Conservation (phyloP, 163 green algal genomes). For the Volvox carteri region DNA sequence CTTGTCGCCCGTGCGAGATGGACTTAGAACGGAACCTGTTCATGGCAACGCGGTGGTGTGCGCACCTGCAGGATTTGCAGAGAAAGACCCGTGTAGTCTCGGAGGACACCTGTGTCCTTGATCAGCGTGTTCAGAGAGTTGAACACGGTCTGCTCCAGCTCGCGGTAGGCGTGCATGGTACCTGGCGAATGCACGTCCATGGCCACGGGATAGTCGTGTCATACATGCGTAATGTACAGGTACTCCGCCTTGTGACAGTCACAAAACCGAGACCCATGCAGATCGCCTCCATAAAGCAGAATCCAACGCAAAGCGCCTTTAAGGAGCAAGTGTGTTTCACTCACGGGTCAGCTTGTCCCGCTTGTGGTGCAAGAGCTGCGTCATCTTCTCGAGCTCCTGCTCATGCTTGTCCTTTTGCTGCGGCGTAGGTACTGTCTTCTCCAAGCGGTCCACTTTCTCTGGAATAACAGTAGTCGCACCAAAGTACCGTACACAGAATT, state of each 20-base stretch:
- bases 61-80: conserved; percentile 55
- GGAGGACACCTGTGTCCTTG: conserved; percentile 73
- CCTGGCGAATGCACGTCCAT: conserved; percentile 1
- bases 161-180: conserved; percentile 51
- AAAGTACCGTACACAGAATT: too few species aligned
- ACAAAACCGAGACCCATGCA: not conserved
- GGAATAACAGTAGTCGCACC: too few species aligned
- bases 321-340: conserved; percentile 14
- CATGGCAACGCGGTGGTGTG: too few species aligned
- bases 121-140: conserved; percentile 74
- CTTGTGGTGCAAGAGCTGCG: conserved; percentile 64
- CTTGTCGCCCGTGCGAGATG: too few species aligned
- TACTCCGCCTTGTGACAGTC: not conserved
- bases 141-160: conserved; percentile 74
- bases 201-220: too few species aligned
- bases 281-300: too few species aligned
- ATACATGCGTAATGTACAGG: not conserved
- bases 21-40: too few species aligned
- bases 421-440: conserved; percentile 20
- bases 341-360: conserved; percentile 72
- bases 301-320: too few species aligned
- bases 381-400: conserved; percentile 53
- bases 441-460: conserved; percentile 69
- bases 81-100: conserved; percentile 65
- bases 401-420: conserved; percentile 61